Evolutionary conservation across 371 early-diverging fungal species (phyloP).

Genomic region (Fennellomyces sp.): DNA sequence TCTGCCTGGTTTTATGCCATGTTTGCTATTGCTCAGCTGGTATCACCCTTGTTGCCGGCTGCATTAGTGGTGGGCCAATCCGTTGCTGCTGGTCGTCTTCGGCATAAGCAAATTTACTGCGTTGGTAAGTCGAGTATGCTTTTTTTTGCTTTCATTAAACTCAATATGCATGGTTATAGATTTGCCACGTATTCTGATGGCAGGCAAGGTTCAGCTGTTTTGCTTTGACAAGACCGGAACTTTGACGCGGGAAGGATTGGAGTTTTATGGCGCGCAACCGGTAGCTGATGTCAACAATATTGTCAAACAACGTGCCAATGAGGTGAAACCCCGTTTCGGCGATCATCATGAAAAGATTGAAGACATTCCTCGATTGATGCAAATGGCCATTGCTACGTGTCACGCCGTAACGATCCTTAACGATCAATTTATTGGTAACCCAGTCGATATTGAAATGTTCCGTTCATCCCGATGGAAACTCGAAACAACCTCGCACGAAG

Average conservation of each 20-base stretch:
- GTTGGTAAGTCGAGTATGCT: no score
- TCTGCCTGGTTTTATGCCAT: conserved; percentile 68
- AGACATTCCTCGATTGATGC: conserved; percentile 2
- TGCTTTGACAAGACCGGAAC: conserved; percentile 81
- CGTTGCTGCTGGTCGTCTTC: conserved; percentile 72
- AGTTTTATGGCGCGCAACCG: conserved; percentile 55
- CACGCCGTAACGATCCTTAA: conserved; percentile 74
- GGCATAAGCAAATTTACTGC: conserved; percentile 66
- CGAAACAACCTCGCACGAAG: neutral
- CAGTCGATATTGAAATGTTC: conserved; percentile 89
- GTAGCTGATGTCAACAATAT: conserved; percentile 27
- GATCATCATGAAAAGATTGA: neutral
- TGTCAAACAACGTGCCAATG: conserved; percentile 13
- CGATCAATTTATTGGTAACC: conserved; percentile 78
- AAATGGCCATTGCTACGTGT: conserved; percentile 70
- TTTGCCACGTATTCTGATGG: conserved; percentile 82
- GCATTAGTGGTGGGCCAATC: conserved; percentile 75
- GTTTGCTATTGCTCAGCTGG: conserved; percentile 73
- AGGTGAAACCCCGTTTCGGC: neutral
- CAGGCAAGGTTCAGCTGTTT: conserved; percentile 92
- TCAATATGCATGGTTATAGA: no score
- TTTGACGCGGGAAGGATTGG: conserved; percentile 66
- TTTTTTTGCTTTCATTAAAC: no score
- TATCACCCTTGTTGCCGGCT: conserved; percentile 69
- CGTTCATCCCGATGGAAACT: conserved; percentile 40